A percentile compares a stretch with the other conserved stretches of the same genome.
These are phyloP conservation scores for Grigorovia jiainica DNA, from an alignment of 805 yeast species.

Conservation along the genomic window DNA sequence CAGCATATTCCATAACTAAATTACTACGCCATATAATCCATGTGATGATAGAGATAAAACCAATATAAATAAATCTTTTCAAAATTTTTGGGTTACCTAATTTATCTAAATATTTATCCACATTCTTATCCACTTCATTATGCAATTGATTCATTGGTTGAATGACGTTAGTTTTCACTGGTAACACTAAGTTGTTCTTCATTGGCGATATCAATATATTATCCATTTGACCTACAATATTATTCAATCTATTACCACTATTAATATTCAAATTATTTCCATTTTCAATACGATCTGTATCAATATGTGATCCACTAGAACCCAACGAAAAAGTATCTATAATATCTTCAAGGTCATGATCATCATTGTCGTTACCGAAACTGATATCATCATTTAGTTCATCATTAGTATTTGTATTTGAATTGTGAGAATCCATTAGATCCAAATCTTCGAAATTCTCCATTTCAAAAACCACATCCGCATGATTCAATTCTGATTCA, in stretches of 20 bases:
- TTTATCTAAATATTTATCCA: conserved; percentile 49
- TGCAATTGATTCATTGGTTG: conserved; percentile 27
- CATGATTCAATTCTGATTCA: too few species aligned
- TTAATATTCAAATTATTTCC: too few species aligned
- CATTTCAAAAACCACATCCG: too few species aligned
- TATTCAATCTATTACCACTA: neutral
- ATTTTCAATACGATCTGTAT: too few species aligned
- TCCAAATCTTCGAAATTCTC: too few species aligned
- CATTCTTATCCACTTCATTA: conserved; percentile 15
- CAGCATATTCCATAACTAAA: conserved; percentile 23
- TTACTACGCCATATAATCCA: conserved; percentile 49
- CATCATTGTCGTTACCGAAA: too few species aligned
- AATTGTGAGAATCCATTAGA: too few species aligned
- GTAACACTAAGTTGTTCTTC: conserved; percentile 1
- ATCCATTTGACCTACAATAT: neutral
- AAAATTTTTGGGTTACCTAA: conserved; percentile 77
- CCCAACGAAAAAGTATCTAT: too few species aligned
- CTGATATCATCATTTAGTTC: too few species aligned
- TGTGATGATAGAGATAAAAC: conserved; percentile 44
- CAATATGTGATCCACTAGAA: too few species aligned
- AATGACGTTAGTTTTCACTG: conserved; percentile 18
- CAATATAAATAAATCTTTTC: conserved; percentile 60
- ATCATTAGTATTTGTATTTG: too few species aligned
- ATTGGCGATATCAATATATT: neutral
- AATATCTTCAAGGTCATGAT: too few species aligned